phyloP scores from a whole-genome alignment of 2,329 filamentous ascomycete genomes.

The Thielaviopsis ethacetica region DNA sequence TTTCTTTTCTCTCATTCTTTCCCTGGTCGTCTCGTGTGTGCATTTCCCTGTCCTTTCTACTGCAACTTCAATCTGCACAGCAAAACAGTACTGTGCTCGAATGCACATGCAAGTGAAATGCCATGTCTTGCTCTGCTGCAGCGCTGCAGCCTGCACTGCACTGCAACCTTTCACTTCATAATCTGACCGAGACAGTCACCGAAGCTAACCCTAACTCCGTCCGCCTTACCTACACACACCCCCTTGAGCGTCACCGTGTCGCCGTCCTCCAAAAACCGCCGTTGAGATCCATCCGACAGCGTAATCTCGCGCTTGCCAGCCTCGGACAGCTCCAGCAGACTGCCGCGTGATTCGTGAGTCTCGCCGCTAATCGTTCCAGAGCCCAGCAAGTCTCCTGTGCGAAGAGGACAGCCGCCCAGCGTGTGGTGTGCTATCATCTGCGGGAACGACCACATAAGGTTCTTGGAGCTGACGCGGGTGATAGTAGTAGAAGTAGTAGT shows the following conservation, averaged over 20 bases:
- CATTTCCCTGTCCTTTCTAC: no score
- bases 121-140: no score
- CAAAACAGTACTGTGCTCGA: no score
- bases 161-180: background rate
- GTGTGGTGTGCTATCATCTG: constrained; percentile 68
- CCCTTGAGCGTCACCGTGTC: constrained; percentile 27
- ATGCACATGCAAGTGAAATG: no score
- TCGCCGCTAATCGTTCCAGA: constrained; percentile 27
- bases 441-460: constrained; percentile 55
- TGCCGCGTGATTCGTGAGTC: constrained; percentile 22
- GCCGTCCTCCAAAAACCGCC: constrained; percentile 29
- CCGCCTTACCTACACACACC: constrained; percentile 18
- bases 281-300: constrained; percentile 23
- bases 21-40: no score
- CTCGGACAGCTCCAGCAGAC: constrained; percentile 29
- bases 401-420: constrained; percentile 52
- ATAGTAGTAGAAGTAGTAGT: background rate
- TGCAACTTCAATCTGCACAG: no score
- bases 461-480: constrained; percentile 12
- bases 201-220: constrained; percentile 23
- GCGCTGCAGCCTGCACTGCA: background rate
- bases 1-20: no score
- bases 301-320: constrained; percentile 28
- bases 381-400: constrained; percentile 53
- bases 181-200: constrained; percentile 26